These are phyloP conservation scores for Brettanomyces anomalus DNA, from an alignment of 805 yeast genomes.

Conservation along the genomic window DNA sequence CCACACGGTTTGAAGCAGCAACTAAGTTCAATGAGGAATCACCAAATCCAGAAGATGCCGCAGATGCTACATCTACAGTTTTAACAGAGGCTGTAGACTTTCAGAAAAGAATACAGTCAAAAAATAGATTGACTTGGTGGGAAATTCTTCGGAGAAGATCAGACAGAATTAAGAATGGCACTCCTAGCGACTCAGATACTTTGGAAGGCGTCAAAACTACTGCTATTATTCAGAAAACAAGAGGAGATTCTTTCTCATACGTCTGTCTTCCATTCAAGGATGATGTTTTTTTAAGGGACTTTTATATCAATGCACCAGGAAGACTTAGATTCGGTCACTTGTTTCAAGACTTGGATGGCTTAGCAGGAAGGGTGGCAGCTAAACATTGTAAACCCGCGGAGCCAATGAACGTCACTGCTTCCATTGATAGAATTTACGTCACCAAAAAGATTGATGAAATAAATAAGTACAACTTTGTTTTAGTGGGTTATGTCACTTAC, in stretches of 20 bases:
- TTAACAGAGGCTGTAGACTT: constrained; percentile 51
- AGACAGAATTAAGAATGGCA: constrained; percentile 64
- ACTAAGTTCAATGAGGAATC: constrained; percentile 19
- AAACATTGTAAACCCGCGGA: constrained; percentile 92
- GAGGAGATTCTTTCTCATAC: constrained; percentile 68
- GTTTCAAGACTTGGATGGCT: constrained; percentile 88
- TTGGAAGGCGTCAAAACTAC: constrained; percentile 67
- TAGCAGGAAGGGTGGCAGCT: constrained; percentile 91
- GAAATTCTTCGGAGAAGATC: constrained; percentile 72
- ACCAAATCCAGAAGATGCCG: constrained; percentile 46
- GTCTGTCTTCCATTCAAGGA: constrained; percentile 74
- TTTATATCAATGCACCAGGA: constrained; percentile 87
- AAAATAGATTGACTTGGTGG: constrained; percentile 68
- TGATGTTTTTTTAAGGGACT: constrained; percentile 74
- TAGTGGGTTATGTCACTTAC: constrained; percentile 91
- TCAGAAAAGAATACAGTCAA: constrained; percentile 28
- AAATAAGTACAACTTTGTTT: constrained; percentile 60
- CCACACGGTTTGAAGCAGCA: constrained; percentile 2
- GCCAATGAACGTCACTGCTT: constrained; percentile 92
- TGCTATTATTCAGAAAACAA: constrained; percentile 60
- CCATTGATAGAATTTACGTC: constrained; percentile 86
- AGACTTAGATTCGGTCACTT: constrained; percentile 85
- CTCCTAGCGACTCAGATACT: constrained; percentile 58
- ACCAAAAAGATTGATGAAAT: constrained; percentile 77
- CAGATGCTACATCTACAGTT: constrained; percentile 69